These are phyloP conservation scores for Dactylellina cionopaga DNA, from an alignment of 2,329 filamentous ascomycete genomes.

Conservation along the genomic window DNA sequence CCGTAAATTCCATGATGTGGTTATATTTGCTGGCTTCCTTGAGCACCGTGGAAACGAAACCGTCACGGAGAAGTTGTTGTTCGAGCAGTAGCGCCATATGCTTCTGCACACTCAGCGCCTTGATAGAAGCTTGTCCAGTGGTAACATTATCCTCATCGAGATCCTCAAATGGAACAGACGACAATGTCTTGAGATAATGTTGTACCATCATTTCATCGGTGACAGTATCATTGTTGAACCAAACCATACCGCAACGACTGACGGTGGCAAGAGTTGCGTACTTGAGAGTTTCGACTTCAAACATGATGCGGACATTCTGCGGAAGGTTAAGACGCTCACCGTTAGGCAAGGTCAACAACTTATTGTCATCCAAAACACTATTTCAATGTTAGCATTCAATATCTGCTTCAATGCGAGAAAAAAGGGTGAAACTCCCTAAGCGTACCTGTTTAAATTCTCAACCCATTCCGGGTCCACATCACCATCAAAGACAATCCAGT, in stretches of 20 bases:
- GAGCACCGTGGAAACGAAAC: slow-evolving; percentile 82
- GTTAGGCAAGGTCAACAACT: slow-evolving; percentile 93
- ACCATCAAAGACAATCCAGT: slow-evolving; percentile 99
- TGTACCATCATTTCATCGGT: slow-evolving; percentile 90
- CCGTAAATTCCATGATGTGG: slow-evolving; percentile 98
- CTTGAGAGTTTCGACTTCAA: slow-evolving; percentile 96
- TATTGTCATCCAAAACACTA: slow-evolving; percentile 96
- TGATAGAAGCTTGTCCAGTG: slow-evolving; percentile 78
- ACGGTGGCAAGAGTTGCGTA: slow-evolving; percentile 99
- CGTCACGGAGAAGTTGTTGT: slow-evolving; percentile 77
- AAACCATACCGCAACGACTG: slow-evolving; percentile 99
- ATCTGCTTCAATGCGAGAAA: neutral
- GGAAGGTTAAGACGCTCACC: slow-evolving; percentile 96
- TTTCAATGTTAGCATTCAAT: slow-evolving; percentile 24
- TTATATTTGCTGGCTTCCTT: slow-evolving; percentile 79
- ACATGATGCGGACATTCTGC: slow-evolving; percentile 97
- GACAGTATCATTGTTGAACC: slow-evolving; percentile 99
- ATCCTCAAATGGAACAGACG: slow-evolving; percentile 87
- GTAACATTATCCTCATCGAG: slow-evolving; percentile 86
- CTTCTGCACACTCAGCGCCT: slow-evolving; percentile 79
- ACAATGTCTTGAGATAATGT: slow-evolving; percentile 87
- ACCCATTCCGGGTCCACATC: slow-evolving; percentile 99
- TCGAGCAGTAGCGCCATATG: slow-evolving; percentile 82
- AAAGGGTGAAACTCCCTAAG: neutral
- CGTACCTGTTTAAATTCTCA: slow-evolving; percentile 88